Percentiles rank a stretch among this genome's conserved stretches.
Evolutionary conservation across 345 rosid genomes (phyloP).

Genomic region (Barbarea vulgaris): DNA sequence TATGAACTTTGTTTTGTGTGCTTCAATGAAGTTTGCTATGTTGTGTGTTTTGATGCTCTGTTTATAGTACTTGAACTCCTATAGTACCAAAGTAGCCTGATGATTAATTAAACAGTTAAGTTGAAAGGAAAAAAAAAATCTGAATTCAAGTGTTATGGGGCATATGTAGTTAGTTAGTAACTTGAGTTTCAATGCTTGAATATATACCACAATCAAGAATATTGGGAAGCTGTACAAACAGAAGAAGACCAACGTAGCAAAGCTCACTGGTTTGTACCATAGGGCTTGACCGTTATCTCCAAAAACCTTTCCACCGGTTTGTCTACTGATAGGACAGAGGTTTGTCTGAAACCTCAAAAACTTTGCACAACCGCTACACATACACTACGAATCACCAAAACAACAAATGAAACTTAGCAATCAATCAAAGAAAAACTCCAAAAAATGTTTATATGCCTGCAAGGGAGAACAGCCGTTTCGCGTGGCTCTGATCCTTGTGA

Average conservation of each 20-base stretch:
- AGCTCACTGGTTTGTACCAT: constrained; percentile 7
- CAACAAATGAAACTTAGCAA: background rate
- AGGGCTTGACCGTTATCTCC: constrained; percentile 70
- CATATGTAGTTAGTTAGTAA: constrained; percentile 2
- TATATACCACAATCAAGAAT: constrained; percentile 12
- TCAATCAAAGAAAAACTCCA: background rate
- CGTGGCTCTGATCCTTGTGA: constrained; percentile 82
- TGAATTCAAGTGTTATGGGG: background rate
- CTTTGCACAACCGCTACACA: constrained; percentile 93
- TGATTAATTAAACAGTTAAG: background rate
- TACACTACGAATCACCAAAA: constrained; percentile 55
- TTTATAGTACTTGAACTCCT: constrained; percentile 3
- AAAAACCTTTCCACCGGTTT: constrained; percentile 80
- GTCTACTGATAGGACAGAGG: constrained; percentile 88
- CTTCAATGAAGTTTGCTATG: constrained; percentile 35
- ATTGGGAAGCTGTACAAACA: constrained; percentile 5
- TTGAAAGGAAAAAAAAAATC: background rate
- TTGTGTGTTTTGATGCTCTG: constrained; percentile 26
- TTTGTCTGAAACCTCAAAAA: constrained; percentile 80
- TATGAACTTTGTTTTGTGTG: constrained; percentile 32
- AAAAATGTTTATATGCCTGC: constrained; percentile 54
- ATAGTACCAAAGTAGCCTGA: background rate
- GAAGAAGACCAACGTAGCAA: background rate
- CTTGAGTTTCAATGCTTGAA: constrained; percentile 1
- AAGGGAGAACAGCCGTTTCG: constrained; percentile 81